A percentile compares a stretch with the other conserved stretches of the same genome.
These are phyloP conservation scores for Pestalotiopsis sp. DNA, from an alignment of 2,329 filamentous ascomycete species.

Conservation along the genomic window DNA sequence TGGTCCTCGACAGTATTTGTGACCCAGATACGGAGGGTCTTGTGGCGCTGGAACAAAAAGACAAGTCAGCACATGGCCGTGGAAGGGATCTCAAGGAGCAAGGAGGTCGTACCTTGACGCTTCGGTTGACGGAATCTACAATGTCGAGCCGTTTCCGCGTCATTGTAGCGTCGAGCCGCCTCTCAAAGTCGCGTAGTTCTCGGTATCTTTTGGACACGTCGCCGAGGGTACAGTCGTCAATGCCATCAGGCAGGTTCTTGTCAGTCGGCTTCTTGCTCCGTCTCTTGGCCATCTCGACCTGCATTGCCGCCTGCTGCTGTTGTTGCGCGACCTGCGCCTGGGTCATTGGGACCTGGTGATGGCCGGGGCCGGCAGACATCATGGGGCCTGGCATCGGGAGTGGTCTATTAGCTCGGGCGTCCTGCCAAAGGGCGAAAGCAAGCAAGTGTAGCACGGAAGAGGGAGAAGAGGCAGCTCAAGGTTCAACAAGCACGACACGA, in stretches of 20 bases:
- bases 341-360: conserved; percentile 53
- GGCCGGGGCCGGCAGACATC: conserved; percentile 54
- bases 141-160: conserved; percentile 93
- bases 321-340: conserved; percentile 56
- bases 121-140: conserved; percentile 76
- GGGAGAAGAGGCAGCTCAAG: neutral
- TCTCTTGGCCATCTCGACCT: conserved; percentile 71
- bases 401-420: conserved; percentile 13
- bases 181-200: conserved; percentile 83
- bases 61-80: conserved; percentile 15
- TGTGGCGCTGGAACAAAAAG: conserved; percentile 60
- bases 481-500: neutral
- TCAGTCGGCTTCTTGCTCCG: conserved; percentile 90
- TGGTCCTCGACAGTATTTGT: conserved; percentile 94
- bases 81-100: neutral
- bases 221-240: conserved; percentile 81
- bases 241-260: conserved; percentile 88
- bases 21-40: conserved; percentile 90
- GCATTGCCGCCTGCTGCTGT: conserved; percentile 52
- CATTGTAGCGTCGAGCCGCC: conserved; percentile 87
- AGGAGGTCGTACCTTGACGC: conserved; percentile 60
- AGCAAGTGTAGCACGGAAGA: conserved; percentile 8
- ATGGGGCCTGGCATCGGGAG: conserved; percentile 48
- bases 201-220: conserved; percentile 83
- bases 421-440: conserved; percentile 7